Percentiles rank a stretch among this genome's conserved stretches.
phyloP scores from a whole-genome alignment of 2,329 filamentous ascomycete genomes.

The Rosellinia necatrix region DNA sequence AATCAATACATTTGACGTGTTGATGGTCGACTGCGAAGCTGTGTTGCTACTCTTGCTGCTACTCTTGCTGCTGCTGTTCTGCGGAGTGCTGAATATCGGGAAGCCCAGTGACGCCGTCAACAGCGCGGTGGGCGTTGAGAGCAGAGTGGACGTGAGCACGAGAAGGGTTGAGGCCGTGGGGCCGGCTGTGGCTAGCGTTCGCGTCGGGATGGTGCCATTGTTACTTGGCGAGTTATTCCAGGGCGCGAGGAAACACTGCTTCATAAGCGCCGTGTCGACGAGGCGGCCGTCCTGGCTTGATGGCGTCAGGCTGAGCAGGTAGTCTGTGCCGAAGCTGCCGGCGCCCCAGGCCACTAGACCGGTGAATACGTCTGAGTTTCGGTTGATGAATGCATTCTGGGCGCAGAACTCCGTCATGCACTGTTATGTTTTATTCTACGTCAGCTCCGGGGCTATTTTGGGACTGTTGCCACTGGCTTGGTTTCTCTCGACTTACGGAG shows the following conservation, averaged over 20 bases:
- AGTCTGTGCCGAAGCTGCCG: conserved; percentile 48
- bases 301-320: conserved; percentile 51
- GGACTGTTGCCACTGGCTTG: neutral
- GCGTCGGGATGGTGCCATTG: conserved; percentile 17
- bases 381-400: conserved; percentile 52
- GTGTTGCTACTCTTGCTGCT: conserved; percentile 4
- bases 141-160: conserved; percentile 4
- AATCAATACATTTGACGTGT: conserved; percentile 14
- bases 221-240: conserved; percentile 36
- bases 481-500: conserved; percentile 41
- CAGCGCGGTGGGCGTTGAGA: conserved; percentile 11
- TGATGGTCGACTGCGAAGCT: neutral
- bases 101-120: conserved; percentile 3
- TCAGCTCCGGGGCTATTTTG: neutral
- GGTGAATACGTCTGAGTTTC: conserved; percentile 52
- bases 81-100: neutral
- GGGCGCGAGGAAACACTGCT: conserved; percentile 47
- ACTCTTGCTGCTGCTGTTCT: neutral
- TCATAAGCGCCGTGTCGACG: conserved; percentile 49
- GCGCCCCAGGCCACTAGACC: conserved; percentile 54
- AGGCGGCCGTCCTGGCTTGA: conserved; percentile 37
- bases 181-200: neutral
- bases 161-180: neutral
- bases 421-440: conserved; percentile 31
- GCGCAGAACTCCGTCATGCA: conserved; percentile 51